phyloP scores from a whole-genome alignment of 192 early-diverging fungal species.

The Linnemannia elongata region DNA sequence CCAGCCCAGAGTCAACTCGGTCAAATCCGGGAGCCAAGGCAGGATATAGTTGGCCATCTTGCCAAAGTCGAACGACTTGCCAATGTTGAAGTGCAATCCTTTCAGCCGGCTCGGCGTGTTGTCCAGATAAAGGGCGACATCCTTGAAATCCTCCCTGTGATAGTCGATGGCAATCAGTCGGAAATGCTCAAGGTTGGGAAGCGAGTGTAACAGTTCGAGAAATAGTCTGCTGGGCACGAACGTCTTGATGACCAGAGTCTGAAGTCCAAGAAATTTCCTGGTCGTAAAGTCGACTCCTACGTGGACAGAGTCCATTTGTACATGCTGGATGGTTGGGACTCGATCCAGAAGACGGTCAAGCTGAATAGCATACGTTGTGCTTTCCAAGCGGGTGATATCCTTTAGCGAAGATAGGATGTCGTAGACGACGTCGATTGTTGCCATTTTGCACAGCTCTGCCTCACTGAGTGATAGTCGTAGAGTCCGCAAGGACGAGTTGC shows the following conservation, averaged over 20 bases:
- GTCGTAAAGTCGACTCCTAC: not conserved
- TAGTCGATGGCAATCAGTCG: not conserved
- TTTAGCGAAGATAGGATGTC: not conserved
- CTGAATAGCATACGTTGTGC: not conserved
- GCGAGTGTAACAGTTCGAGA: not conserved
- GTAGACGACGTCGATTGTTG: not conserved
- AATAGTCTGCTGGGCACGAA: not conserved
- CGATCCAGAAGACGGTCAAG: not conserved
- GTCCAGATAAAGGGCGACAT: not conserved
- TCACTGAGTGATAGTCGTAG: not conserved
- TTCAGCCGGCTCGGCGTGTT: not conserved
- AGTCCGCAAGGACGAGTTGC: not conserved
- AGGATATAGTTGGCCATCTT: not conserved
- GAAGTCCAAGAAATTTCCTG: not conserved
- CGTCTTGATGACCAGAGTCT: not conserved
- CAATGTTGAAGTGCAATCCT: slow-evolving; percentile 5
- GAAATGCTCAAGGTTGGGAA: not conserved
- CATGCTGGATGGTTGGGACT: not conserved
- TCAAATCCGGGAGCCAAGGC: not conserved
- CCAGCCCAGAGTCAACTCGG: not conserved
- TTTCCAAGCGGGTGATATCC: not conserved
- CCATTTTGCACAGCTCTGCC: not conserved
- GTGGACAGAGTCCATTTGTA: not conserved
- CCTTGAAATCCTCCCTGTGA: not conserved
- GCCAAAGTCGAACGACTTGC: not conserved